Evolutionary conservation across 306 rosid species (phyloP), one percentile per base, ranked within the genome.

Genomic region (Ammopiptanthus mongolicus): DNA sequence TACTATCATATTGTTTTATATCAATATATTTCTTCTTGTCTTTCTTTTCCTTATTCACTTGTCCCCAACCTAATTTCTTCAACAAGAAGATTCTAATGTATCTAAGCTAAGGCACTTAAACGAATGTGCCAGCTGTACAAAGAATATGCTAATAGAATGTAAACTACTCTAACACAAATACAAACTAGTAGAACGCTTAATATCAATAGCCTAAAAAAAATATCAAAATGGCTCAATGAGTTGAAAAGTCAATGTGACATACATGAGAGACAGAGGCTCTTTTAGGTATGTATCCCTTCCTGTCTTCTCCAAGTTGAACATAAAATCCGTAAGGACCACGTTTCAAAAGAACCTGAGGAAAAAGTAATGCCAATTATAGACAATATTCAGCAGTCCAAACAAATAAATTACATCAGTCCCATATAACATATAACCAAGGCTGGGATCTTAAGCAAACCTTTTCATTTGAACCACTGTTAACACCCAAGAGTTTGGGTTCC

Each of bases 251-350:
- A 29, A 69, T 31, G 34, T 46, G 13, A 66, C 95, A 71, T 92
- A 95, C 99, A 82, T 87, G 93, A 77, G 96, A 88, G 66, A 78
- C 81, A 52, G 96, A 87, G 46, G 91, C 82, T 86, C 99, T 86
- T 86, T 86, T 88, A 25, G 99, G 99, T 48, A 65, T 10, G 80
- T 76, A 82, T 50, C 88, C 92, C 78, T 89, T 96, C 84, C 82
- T 86, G 81, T 96, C 99, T 82, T 92, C 98, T 60, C 99, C 97
- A 37, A 90, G 98, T 80, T 96, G 99, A 67, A 96, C 90, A 78
- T 96, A 96, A 42, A 66, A 82, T 71, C 99, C 99, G 62, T 86
- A 92, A 42, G 99, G 97, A 69, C 99, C 99, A 28, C 48, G 73
- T 87, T 96, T 96, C 82, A 96, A 80, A 80, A 92, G 87, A 86